Base-by-base conservation (phyloP, 2,329 filamentous ascomycete species). In the Xylariomycetidae sp. region DNA sequence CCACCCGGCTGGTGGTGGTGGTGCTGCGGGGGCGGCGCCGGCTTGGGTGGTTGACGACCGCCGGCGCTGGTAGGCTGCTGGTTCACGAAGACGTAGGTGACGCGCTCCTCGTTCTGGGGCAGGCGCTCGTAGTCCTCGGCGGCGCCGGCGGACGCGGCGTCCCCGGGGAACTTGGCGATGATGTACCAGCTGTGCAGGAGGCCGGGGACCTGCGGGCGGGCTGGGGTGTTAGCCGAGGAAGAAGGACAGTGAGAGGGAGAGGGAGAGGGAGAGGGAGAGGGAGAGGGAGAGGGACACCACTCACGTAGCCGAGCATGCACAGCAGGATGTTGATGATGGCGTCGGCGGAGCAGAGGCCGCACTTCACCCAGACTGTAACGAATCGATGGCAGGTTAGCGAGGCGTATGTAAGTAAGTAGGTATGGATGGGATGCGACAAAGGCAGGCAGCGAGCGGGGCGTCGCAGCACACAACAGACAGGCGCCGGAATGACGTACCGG, bases 181-280 rank as follows among this genome's bases (percentile, higher is more conserved):
- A 96, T 94, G 72, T 96, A 98, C 90, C 92, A 96, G 43, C 89
- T 78, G 67, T 98, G 92, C 3, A 98, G 67, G 31, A 96, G 82
- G 40, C 90, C 90, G 14, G 90, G 90, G 39, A 96, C 62, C 67
- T 72, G 46, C 14, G 25, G 2, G 29, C 28, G 28, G 10, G 24
- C 15, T 12, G 17, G 15, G 40, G 38, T 32, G 43, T 42, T 34
- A n/a, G 13, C 25, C 3, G 12, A 19, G 19, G 29, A 51, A 63
- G 57, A 43, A 56, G 60, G 37, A 63, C 10, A 10, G 7, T 10
- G 17, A 27, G 26, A 26, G n/a, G 23, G 12, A 29, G n/a, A 23
- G 22, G 16, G 16, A 17, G 16, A 3, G 16, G 9, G 30, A 20
- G 19, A 23, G 20, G 8, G 20, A 12, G 20, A 12, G 8, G 12